Evolutionary conservation across 2,329 filamentous ascomycete species (phyloP), one percentile per base, ranked within the genome.

Genomic region (Aspergillus hortae): DNA sequence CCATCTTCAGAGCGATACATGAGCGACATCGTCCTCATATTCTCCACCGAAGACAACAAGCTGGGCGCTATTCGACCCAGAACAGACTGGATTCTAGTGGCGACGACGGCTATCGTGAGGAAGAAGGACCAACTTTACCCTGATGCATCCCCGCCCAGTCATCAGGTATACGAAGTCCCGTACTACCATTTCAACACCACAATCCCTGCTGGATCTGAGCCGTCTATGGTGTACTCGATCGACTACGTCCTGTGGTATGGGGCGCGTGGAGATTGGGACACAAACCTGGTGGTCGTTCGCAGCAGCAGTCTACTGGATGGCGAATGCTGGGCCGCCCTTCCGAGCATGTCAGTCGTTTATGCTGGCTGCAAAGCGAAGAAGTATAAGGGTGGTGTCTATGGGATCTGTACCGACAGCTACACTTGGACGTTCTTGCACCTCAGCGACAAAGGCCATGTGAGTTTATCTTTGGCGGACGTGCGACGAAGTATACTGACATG

Each of bases 351-450:
- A n/a, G 21, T 47, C 12, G 25, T 47, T 25, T 27, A 47, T 21
- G 19, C 15, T 15, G 33, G 27, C 23, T 19, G 45, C 36, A 47
- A 40, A 35, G 19, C 15, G 10, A 14, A 15, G 17, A 32, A 32
- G 3, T 33, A 38, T 21, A 40, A 40, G 14, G 19, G 32, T 21
- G 45, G 32, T 14, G 15, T 47, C 17, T 47, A 47, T 27, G 45
- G 33, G n/a, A 11, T 47, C 14, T 47, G 45, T 27, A 47, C 45
- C 14, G 45, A 47, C 25, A 47, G 45, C 17, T 40, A 47, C 17
- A 47, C 21, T 23, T 47, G 45, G 45, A 47, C 45, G 4, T 47
- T 47, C 33, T 40, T 47, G 45, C 45, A 47, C 19, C 33, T 47
- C 19, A 47, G 19, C n/a, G 19, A 23, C 33, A 17, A 47, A 6